phyloP scores from a whole-genome alignment of 768 basidiomycete genomes.

The Pulveroboletus frians region DNA sequence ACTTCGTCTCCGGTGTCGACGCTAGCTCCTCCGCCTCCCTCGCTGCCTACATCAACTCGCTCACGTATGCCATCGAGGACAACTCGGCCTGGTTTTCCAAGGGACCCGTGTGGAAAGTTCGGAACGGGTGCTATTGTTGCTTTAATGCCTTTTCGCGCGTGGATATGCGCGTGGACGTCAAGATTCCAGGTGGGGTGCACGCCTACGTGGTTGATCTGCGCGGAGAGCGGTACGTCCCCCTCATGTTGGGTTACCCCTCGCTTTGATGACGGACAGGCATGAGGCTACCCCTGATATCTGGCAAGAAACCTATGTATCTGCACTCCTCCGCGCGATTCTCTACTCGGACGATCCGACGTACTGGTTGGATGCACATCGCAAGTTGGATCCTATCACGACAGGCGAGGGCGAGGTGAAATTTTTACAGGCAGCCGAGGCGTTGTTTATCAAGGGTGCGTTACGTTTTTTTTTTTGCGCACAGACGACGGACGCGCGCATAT shows the following conservation, averaged over 20 bases:
- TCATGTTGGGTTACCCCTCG: too few relatives aligned
- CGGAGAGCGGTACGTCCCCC: slow-evolving; percentile 73
- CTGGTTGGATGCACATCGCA: slow-evolving; percentile 88
- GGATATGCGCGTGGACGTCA: slow-evolving; percentile 95
- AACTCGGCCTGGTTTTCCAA: slow-evolving; percentile 89
- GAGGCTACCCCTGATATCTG: slow-evolving; percentile 89
- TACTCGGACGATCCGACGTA: slow-evolving; percentile 96
- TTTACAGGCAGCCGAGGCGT: slow-evolving; percentile 80
- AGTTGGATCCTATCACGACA: slow-evolving; percentile 89
- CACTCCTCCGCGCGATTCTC: slow-evolving; percentile 82
- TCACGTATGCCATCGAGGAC: slow-evolving; percentile 95
- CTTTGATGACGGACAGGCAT: slow-evolving; percentile 37
- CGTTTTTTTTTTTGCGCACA: too few relatives aligned
- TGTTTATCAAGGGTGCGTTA: slow-evolving; percentile 74
- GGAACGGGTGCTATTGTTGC: slow-evolving; percentile 92
- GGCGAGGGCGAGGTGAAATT: slow-evolving; percentile 88
- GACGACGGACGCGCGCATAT: background rate
- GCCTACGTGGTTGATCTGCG: slow-evolving; percentile 92
- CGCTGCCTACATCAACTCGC: slow-evolving; percentile 96
- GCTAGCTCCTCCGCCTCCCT: slow-evolving; percentile 96
- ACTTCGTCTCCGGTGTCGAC: slow-evolving; percentile 98
- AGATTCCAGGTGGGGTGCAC: slow-evolving; percentile 95
- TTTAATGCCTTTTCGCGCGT: slow-evolving; percentile 98
- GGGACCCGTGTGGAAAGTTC: slow-evolving; percentile 81
- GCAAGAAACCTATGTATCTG: slow-evolving; percentile 97